Conservation (phyloP, 192 early-diverging fungal genomes). For the Rhizophlyctis rosea region DNA sequence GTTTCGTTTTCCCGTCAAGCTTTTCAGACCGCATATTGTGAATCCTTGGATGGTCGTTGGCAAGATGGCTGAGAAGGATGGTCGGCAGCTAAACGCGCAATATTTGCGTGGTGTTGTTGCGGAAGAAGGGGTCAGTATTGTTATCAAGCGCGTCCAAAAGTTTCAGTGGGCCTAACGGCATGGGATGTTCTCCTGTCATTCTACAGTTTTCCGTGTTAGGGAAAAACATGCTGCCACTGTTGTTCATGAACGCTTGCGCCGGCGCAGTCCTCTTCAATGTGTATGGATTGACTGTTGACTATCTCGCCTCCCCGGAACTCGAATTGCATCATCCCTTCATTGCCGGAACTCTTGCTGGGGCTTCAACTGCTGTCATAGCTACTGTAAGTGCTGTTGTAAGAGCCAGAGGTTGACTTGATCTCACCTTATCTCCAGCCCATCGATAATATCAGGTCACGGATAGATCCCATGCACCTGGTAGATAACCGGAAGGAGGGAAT, state of each 20-base stretch:
- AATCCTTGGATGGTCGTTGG: conserved; percentile 49
- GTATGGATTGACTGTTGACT: conserved; percentile 27
- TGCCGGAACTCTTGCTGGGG: conserved; percentile 44
- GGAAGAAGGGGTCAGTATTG: conserved; percentile 38
- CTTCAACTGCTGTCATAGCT: conserved; percentile 38
- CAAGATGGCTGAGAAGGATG: conserved; percentile 37
- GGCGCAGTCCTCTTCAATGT: conserved; percentile 55
- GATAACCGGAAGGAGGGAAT: conserved; percentile 34
- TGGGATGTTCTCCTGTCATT: no score
- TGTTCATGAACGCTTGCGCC: conserved; percentile 44
- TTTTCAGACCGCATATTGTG: conserved; percentile 48
- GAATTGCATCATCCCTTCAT: conserved; percentile 35
- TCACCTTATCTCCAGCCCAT: no score
- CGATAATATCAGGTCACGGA: conserved; percentile 36
- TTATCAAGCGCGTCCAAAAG: neutral
- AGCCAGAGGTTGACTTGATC: no score
- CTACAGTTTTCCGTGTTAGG: conserved; percentile 26
- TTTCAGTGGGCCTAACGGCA: neutral
- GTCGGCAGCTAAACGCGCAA: conserved; percentile 13
- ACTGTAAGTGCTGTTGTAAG: no score
- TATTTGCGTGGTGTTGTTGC: conserved; percentile 32
- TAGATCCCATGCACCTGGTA: conserved; percentile 27
- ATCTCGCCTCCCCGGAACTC: conserved; percentile 5
- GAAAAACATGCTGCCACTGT: conserved; percentile 42
- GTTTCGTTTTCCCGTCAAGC: conserved; percentile 51